Percentiles rank a stretch among this genome's conserved stretches.
Evolutionary conservation across 1,284 basidiomycete species (phyloP).

Genomic region (Lentinula novae-zelandiae): DNA sequence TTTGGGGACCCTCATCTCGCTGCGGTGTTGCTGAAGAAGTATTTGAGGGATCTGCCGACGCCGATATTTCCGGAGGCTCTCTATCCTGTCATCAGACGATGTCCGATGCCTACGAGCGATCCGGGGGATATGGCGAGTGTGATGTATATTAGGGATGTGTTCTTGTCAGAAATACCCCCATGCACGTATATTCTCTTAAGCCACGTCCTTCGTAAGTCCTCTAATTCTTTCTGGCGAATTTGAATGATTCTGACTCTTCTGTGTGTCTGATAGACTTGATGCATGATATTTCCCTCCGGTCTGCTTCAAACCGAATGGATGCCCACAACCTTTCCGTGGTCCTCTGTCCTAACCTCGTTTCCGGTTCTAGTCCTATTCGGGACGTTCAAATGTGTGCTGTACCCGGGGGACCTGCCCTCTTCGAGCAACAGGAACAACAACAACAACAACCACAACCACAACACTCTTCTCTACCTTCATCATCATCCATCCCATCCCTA

Average conservation of each 20-base stretch:
- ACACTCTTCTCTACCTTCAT: background rate
- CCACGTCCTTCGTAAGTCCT: conserved; percentile 63
- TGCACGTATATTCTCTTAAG: conserved; percentile 74
- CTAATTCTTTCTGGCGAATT: background rate
- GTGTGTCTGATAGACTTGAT: conserved; percentile 56
- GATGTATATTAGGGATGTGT: conserved; percentile 58
- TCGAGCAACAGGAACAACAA: conserved; percentile 4
- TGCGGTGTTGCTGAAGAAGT: conserved; percentile 83
- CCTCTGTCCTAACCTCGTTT: conserved; percentile 74
- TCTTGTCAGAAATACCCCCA: conserved; percentile 64
- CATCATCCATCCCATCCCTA: conserved; percentile 7
- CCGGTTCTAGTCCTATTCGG: conserved; percentile 58
- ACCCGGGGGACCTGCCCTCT: conserved; percentile 38
- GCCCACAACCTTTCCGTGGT: conserved; percentile 80
- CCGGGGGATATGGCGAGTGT: conserved; percentile 54
- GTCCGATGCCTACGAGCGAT: conserved; percentile 56
- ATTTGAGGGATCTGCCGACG: conserved; percentile 71
- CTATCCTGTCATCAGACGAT: conserved; percentile 64
- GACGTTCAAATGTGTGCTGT: conserved; percentile 72
- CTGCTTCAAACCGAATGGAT: conserved; percentile 73
- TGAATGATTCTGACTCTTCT: background rate
- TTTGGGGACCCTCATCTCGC: conserved; percentile 79
- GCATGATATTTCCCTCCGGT: conserved; percentile 70
- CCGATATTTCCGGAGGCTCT: conserved; percentile 69
- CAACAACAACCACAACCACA: conserved; percentile 18